Percentiles rank a stretch among this genome's conserved stretches.
These are phyloP conservation scores for Jaenimonas drosophilae DNA, from an alignment of 208 protist species.

Conservation along the genomic window DNA sequence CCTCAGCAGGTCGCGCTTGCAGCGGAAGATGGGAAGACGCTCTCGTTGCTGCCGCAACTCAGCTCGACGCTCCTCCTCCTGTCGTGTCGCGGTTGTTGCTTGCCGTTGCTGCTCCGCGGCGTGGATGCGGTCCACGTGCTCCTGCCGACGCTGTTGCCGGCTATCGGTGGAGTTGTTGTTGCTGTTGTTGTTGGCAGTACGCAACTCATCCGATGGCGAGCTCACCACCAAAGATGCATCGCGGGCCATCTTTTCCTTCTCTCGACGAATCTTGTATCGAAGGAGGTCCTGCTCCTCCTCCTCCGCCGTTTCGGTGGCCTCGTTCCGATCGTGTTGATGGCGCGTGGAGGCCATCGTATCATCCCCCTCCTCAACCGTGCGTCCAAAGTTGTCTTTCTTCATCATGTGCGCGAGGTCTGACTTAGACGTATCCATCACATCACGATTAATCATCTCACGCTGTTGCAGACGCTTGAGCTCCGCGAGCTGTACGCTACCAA, in stretches of 20 bases:
- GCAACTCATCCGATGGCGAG: background rate
- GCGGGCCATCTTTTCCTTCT: background rate
- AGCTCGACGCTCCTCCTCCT: conserved; percentile 14
- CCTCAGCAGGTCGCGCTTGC: conserved; percentile 57
- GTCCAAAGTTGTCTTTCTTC: conserved; percentile 23
- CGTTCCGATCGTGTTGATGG: background rate
- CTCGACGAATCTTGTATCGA: conserved; percentile 8
- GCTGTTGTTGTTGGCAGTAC: background rate
- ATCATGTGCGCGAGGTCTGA: conserved; percentile 52
- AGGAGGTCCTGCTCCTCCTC: conserved; percentile 11
- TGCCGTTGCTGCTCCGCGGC: conserved; percentile 12
- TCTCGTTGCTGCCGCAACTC: conserved; percentile 20
- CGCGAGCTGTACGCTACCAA: conserved; percentile 42
- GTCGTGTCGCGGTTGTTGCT: conserved; percentile 5
- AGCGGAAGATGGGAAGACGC: conserved; percentile 62
- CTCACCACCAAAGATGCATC: background rate
- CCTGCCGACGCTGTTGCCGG: background rate
- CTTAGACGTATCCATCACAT: conserved; percentile 56
- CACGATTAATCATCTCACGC: conserved; percentile 43
- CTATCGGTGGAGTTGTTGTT: background rate
- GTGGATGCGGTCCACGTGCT: conserved; percentile 2
- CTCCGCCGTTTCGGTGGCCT: background rate
- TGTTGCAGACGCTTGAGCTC: conserved; percentile 41
- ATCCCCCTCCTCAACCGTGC: conserved; percentile 2
- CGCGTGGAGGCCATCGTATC: background rate